These are phyloP conservation scores for Cyclotella sp. DNA, from an alignment of 108 stramenopile genomes.

Conservation along the genomic window DNA sequence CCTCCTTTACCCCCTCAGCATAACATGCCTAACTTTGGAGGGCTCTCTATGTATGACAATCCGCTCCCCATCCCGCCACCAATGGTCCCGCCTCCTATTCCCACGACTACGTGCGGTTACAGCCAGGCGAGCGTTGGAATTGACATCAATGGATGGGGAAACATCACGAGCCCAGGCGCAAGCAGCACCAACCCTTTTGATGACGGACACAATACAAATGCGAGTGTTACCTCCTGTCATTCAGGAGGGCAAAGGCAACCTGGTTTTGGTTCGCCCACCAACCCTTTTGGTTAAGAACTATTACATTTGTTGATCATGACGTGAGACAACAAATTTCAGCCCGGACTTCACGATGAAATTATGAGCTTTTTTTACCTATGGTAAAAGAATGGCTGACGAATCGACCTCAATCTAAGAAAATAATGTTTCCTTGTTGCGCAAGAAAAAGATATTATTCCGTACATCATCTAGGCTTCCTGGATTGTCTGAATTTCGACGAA, in stretches of 20 bases:
- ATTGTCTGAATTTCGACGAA: slow-evolving; percentile 34
- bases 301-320: not conserved
- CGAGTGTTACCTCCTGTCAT: not conserved
- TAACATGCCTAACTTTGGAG: slow-evolving; percentile 7
- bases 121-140: not conserved
- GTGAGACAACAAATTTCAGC: not conserved
- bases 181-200: slow-evolving; percentile 40
- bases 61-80: not conserved
- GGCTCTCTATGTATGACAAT: slow-evolving; percentile 43
- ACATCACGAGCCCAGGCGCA: slow-evolving; percentile 3
- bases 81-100: not conserved
- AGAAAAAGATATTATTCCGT: slow-evolving; percentile 27
- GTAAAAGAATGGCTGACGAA: not conserved
- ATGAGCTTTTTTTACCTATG: no score
- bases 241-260: not conserved
- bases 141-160: no score
- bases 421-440: not conserved
- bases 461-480: slow-evolving; percentile 42
- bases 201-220: not conserved
- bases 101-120: not conserved
- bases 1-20: slow-evolving; percentile 46
- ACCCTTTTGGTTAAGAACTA: slow-evolving; percentile 21
- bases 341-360: no score
- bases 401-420: slow-evolving; percentile 3
- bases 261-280: slow-evolving; percentile 1